Evolutionary conservation across 225 moss, liverwort and hornwort species (phyloP).

Genomic region (Physcomitrium patens): DNA sequence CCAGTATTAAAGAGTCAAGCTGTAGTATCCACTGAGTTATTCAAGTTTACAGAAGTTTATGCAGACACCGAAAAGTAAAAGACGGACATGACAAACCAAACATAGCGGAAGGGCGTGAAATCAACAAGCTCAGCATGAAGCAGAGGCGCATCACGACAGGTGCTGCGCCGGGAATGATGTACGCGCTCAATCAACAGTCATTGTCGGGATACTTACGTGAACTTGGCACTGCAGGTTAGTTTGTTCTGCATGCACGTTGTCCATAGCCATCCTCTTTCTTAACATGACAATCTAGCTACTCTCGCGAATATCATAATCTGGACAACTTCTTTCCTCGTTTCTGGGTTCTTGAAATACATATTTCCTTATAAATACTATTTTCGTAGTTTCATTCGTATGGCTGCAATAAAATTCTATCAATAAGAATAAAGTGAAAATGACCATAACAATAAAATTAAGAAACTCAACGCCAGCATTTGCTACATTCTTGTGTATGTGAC

Average conservation of each 20-base stretch:
- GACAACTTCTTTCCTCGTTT: no score
- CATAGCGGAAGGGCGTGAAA: not conserved
- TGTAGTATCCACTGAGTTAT: not conserved
- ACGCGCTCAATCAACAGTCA: slow-evolving; percentile 47
- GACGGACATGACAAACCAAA: not conserved
- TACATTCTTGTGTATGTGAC: no score
- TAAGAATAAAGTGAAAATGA: no score
- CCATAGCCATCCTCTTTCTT: not conserved
- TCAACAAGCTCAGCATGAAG: not conserved
- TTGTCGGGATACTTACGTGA: slow-evolving; percentile 52
- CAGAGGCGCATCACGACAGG: not conserved
- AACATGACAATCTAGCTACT: not conserved
- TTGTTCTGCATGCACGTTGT: slow-evolving; percentile 49
- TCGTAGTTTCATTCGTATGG: no score
- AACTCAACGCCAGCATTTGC: no score
- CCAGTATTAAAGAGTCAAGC: not conserved
- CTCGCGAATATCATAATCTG: not conserved
- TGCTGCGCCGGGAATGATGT: slow-evolving; percentile 48
- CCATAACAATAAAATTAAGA: no score
- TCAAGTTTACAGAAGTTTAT: no score
- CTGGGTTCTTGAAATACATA: no score
- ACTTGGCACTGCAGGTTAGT: slow-evolving; percentile 58
- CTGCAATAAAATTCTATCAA: no score
- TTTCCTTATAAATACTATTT: no score
- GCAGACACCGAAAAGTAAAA: not conserved